phyloP scores from a whole-genome alignment of 2,329 filamentous ascomycete genomes.

The Lasiodiplodia sp. region DNA sequence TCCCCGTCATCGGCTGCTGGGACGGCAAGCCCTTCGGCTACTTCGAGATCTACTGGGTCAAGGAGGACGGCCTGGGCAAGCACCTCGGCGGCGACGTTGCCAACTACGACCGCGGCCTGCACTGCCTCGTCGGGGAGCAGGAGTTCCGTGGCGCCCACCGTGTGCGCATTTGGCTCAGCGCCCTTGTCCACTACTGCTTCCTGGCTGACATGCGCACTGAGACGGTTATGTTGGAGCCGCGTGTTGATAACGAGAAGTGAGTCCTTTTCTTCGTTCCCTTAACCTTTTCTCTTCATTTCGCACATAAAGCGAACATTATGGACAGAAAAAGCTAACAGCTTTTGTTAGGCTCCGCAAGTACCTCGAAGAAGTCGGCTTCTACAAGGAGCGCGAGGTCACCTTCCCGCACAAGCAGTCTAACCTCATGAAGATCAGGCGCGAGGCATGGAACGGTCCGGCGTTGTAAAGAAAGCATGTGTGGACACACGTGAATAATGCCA shows the following conservation, averaged over 20 bases:
- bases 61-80: slow-evolving; percentile 81
- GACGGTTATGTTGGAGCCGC: slow-evolving; percentile 84
- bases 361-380: slow-evolving; percentile 77
- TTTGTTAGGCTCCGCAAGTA: slow-evolving; percentile 70
- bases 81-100: slow-evolving; percentile 70
- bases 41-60: slow-evolving; percentile 98
- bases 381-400: slow-evolving; percentile 82
- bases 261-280: slow-evolving; percentile 40
- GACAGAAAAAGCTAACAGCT: background rate
- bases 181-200: slow-evolving; percentile 86
- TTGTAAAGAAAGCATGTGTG: slow-evolving; percentile 6
- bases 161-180: slow-evolving; percentile 81
- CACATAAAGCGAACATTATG: background rate
- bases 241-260: slow-evolving; percentile 89
- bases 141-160: slow-evolving; percentile 83
- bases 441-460: slow-evolving; percentile 67
- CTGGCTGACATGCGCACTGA: slow-evolving; percentile 81
- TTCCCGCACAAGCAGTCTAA: slow-evolving; percentile 95
- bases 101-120: slow-evolving; percentile 88
- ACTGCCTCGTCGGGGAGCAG: slow-evolving; percentile 89
- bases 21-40: slow-evolving; percentile 95
- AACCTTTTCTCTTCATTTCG: background rate
- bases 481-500: background rate
- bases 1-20: slow-evolving; percentile 92
- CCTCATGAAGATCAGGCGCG: slow-evolving; percentile 79